Conservation (phyloP, 371 early-diverging fungal genomes). For the Blakeslea trispora region DNA sequence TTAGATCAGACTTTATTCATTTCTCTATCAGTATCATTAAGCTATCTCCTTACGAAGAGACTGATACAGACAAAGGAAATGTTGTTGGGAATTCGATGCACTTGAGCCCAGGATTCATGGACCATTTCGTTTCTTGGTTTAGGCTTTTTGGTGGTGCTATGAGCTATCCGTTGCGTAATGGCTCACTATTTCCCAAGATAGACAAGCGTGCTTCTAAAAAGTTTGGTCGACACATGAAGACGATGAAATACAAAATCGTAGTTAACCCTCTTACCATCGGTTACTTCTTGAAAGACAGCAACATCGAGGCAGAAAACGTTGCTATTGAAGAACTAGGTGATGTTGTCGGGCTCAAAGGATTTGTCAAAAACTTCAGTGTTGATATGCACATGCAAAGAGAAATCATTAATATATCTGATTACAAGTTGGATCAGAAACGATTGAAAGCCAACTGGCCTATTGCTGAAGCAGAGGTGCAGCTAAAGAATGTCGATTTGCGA, state of each 20-base stretch:
- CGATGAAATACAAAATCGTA: conserved; percentile 48
- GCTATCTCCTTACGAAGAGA: conserved; percentile 1
- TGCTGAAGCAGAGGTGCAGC: conserved; percentile 51
- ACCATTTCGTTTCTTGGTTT: conserved; percentile 39
- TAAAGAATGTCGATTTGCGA: conserved; percentile 50
- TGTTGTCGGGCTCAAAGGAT: conserved; percentile 48
- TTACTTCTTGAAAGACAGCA: conserved; percentile 35
- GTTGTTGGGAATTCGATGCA: conserved; percentile 41
- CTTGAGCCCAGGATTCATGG: conserved; percentile 33
- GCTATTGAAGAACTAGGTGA: conserved; percentile 36
- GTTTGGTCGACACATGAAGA: conserved; percentile 42
- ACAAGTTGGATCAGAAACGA: conserved; percentile 37
- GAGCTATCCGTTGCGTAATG: conserved; percentile 32
- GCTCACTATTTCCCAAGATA: conserved; percentile 31
- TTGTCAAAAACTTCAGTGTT: conserved; percentile 42
- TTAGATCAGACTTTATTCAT: conserved; percentile 61
- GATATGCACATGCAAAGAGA: conserved; percentile 54
- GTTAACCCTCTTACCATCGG: conserved; percentile 33
- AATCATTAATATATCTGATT: conserved; percentile 28
- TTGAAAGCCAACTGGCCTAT: conserved; percentile 52
- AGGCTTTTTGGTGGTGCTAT: conserved; percentile 46
- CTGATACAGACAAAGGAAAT: conserved; percentile 11
- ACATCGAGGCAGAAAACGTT: conserved; percentile 14
- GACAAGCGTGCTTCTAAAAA: conserved; percentile 31
- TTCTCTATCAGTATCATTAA: conserved; percentile 49